Evolutionary conservation across 179 eudicot species (phyloP), one percentile per base, ranked within the genome.

Genomic region (Vitellaria paradoxa): DNA sequence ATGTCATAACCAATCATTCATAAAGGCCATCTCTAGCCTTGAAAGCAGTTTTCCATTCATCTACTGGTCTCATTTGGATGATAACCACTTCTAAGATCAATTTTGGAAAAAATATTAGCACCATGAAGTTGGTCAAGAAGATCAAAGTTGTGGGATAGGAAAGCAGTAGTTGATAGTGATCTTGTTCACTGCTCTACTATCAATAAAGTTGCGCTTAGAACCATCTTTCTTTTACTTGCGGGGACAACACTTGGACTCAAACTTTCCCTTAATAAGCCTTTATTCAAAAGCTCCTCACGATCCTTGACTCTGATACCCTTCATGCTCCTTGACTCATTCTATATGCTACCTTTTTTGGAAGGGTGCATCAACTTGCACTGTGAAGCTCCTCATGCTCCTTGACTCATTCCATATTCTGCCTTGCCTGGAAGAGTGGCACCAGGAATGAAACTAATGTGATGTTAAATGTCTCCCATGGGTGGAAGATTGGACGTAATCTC

Each of bases 121-220:
- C 52, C 50, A 37, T 17, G 6, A 56, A 56, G 76, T 40, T 57
- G 50, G 24, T 26, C 65, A 7, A 57, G 47, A 3, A 72, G 24
- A 30, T 72, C 65, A 57, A 42, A 64, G 7, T 24, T 20, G 47
- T 12, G 76, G 49, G 56, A 72, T 72, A 7, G 50, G 65, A 56
- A 72, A 59, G 0, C 7, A 15, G 59, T 55, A 72, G 26, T 72
- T 72, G 50, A 72, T 72, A 17, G 50, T 72, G 63, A n/a, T n/a
- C 23, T 72, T 72, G 59, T 72, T 72, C 10, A 72, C 23, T 1
- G 26, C 71, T 40, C 47, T 53, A 55, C 76, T 72, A 72, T 72
- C 65, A 72, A 72, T 49, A 21, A 47, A 72, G 64, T 55, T 72
- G 9, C 40, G 21, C 24, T 37, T 37, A 5, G 64, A 52, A 26